Conservation (phyloP, 2,329 filamentous ascomycete species). For the Mariannaea elegans region DNA sequence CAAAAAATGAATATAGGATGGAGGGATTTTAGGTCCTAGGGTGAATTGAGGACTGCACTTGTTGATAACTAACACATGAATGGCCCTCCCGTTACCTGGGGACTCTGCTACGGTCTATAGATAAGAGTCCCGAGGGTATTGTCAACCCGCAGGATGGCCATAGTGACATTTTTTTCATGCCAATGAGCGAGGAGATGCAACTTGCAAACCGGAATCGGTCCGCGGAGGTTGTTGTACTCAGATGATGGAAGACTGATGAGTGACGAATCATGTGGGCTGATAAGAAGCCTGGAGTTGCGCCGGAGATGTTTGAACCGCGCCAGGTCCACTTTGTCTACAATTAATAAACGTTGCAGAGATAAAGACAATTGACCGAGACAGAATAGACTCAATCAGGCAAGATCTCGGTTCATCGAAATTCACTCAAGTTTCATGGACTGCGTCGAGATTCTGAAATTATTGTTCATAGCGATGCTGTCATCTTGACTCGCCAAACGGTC, state of each 20-base stretch:
- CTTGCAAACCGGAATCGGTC: conserved; percentile 30
- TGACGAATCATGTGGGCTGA: conserved; percentile 39
- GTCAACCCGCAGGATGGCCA: conserved; percentile 6
- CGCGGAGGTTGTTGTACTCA: conserved; percentile 36
- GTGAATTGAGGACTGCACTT: conserved; percentile 11
- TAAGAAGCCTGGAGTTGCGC: conserved; percentile 26
- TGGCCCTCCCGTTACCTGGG: neutral
- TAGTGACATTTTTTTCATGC: conserved; percentile 23
- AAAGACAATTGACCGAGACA: neutral
- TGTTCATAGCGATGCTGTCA: neutral
- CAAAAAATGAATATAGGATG: neutral
- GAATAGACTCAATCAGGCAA: neutral
- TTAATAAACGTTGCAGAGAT: conserved; percentile 4
- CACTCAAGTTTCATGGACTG: too few species aligned
- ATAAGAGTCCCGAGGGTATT: conserved; percentile 15
- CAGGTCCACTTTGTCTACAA: conserved; percentile 25
- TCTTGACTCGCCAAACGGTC: too few species aligned
- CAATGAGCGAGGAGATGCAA: conserved; percentile 44
- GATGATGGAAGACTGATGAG: conserved; percentile 27
- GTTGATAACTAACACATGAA: conserved; percentile 25
- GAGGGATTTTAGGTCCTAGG: neutral
- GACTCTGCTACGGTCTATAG: neutral
- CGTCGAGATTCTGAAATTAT: too few species aligned
- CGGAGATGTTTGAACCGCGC: conserved; percentile 39
- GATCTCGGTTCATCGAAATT: too few species aligned